Conservation (phyloP, 2,329 filamentous ascomycete genomes). For the Ceratocystis harringtonii region DNA sequence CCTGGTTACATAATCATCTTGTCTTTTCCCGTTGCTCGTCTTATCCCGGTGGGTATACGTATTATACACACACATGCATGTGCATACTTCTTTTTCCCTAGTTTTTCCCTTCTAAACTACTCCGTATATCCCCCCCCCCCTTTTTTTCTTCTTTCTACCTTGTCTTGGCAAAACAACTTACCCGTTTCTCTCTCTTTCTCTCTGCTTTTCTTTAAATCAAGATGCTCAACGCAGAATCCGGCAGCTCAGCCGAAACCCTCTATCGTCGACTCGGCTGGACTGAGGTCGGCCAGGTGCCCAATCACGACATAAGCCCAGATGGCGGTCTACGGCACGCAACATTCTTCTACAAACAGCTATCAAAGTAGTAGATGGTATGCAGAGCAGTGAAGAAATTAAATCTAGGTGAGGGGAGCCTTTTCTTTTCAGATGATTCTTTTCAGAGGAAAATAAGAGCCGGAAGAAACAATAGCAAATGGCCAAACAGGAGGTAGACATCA, state of each 20-base stretch:
- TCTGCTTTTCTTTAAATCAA: constrained; percentile 20
- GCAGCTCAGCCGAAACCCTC: constrained; percentile 36
- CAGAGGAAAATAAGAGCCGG: background rate
- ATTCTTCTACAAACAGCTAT: constrained; percentile 45
- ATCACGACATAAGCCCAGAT: constrained; percentile 35
- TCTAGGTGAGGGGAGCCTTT: background rate
- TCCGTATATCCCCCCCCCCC: background rate
- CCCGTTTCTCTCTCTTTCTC: background rate
- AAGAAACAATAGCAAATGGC: background rate
- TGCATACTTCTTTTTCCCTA: background rate
- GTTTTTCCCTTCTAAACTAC: background rate
- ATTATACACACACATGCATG: background rate
- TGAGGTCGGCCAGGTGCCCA: constrained; percentile 40
- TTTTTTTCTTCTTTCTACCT: background rate
- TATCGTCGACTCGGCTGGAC: constrained; percentile 43
- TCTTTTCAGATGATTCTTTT: background rate
- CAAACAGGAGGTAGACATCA: background rate
- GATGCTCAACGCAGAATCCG: constrained; percentile 39
- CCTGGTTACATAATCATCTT: background rate
- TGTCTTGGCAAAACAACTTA: background rate
- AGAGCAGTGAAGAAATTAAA: background rate
- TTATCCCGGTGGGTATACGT: no score
- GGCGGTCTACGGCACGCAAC: constrained; percentile 36
- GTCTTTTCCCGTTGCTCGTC: no score
- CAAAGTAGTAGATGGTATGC: background rate